phyloP scores from a whole-genome alignment of 1,284 basidiomycete genomes.

The Paramarasmius palmivorus region DNA sequence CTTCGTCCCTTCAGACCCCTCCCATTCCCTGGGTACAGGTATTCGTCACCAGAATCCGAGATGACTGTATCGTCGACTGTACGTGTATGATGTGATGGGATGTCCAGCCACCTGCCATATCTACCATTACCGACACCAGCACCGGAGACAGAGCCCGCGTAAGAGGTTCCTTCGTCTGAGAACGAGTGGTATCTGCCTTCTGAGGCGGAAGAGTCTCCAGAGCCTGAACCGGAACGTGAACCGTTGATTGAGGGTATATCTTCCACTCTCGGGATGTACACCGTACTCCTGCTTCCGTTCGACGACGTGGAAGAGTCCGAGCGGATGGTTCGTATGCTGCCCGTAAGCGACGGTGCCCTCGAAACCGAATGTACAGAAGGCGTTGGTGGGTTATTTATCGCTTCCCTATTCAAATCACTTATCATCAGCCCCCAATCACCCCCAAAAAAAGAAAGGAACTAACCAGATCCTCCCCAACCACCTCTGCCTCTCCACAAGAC shows the following conservation, averaged over 20 bases:
- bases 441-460: slow-evolving; percentile 24
- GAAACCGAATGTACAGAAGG: slow-evolving; percentile 14
- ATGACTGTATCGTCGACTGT: slow-evolving; percentile 73
- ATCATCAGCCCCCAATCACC: slow-evolving; percentile 8
- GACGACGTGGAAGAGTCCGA: no score
- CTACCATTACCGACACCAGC: no score
- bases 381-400: slow-evolving; percentile 44
- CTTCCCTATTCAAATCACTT: slow-evolving; percentile 54
- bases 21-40: slow-evolving; percentile 66
- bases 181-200: slow-evolving; percentile 30
- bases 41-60: slow-evolving; percentile 56
- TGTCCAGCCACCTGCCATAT: no score
- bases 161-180: slow-evolving; percentile 22
- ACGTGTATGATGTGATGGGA: slow-evolving; percentile 58
- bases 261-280: slow-evolving; percentile 70
- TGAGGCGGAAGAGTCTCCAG: slow-evolving; percentile 9
- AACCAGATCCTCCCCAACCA: slow-evolving; percentile 90
- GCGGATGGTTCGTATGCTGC: no score
- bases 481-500: slow-evolving; percentile 77
- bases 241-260: slow-evolving; percentile 67
- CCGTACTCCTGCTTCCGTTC: slow-evolving; percentile 61
- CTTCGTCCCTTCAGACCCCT: slow-evolving; percentile 58
- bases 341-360: slow-evolving; percentile 27
- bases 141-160: no score
- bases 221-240: no score